Evolutionary conservation across 805 yeast genomes (phyloP).

Genomic region (Saccharomyces mikatae): DNA sequence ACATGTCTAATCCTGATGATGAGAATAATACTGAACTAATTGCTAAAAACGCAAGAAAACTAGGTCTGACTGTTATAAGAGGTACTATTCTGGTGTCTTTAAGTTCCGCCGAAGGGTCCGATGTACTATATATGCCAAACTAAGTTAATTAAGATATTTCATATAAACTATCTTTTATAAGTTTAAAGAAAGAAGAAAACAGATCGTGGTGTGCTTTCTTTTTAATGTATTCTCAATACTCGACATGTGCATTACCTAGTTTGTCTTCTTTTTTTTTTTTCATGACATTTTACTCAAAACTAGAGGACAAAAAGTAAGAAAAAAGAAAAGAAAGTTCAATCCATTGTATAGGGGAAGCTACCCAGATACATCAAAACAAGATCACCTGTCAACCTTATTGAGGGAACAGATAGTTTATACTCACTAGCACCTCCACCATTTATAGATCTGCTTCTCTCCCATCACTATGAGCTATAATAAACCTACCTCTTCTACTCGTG

Average conservation of each 20-base stretch:
- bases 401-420: not conserved
- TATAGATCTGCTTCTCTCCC: not conserved
- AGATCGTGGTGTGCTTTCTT: not conserved
- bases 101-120: conserved; percentile 30
- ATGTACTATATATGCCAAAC: conserved; percentile 23
- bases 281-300: not conserved
- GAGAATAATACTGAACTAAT: conserved; percentile 45
- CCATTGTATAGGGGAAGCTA: not conserved
- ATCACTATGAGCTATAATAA: not conserved
- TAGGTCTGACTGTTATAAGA: conserved; percentile 78
- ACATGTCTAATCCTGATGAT: conserved; percentile 50
- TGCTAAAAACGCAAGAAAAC: conserved; percentile 51
- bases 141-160: conserved; percentile 1
- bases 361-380: not conserved
- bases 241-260: not conserved
- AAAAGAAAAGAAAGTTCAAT: not conserved
- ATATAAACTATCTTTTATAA: not conserved
- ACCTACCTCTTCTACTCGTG: not conserved
- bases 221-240: not conserved
- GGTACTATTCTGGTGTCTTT: conserved; percentile 61
- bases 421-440: not conserved
- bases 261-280: not conserved
- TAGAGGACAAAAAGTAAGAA: not conserved
- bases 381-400: not conserved
- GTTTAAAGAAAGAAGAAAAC: not conserved